Conservation (phyloP, 352 stramenopile genomes). For the Phytophthora pistaciae region DNA sequence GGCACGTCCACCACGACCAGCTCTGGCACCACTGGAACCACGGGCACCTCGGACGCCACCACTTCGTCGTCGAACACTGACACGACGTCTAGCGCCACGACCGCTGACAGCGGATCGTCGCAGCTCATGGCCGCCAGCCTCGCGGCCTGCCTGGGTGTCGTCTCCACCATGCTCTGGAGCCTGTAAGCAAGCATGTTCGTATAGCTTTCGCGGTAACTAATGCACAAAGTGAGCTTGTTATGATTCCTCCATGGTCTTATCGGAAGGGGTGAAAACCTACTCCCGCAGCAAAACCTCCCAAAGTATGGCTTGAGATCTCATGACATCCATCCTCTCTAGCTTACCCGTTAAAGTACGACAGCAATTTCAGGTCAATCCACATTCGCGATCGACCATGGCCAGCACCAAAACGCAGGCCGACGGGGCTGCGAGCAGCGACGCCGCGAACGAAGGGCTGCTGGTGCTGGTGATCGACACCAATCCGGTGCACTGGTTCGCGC, state of each 20-base stretch:
- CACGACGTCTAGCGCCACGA: constrained; percentile 27
- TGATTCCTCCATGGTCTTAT: background rate
- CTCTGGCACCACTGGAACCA: constrained; percentile 25
- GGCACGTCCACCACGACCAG: constrained; percentile 2
- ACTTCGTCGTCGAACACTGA: constrained; percentile 27
- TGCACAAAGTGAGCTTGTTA: constrained; percentile 15
- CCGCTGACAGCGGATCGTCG: constrained; percentile 32
- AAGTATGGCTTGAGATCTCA: background rate
- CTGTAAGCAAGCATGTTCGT: constrained; percentile 42
- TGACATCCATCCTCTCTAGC: background rate
- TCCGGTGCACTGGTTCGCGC: constrained; percentile 72
- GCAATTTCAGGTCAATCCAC: background rate
- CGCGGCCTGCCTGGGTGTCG: constrained; percentile 41
- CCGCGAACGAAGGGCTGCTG: constrained; percentile 61
- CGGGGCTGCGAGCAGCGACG: constrained; percentile 18
- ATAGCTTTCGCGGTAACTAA: background rate
- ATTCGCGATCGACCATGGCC: constrained; percentile 13
- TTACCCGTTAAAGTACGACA: background rate
- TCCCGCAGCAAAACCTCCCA: background rate
- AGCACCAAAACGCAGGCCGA: constrained; percentile 20
- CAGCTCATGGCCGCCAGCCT: constrained; percentile 43
- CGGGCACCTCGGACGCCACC: constrained; percentile 24
- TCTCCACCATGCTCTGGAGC: constrained; percentile 48
- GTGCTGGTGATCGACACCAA: constrained; percentile 88
- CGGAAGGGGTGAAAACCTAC: background rate